A percentile compares a stretch with the other conserved stretches of the same genome.
Evolutionary conservation across 139 green algal genomes (phyloP).

Genomic region (Pseudopediastrum boryanum): DNA sequence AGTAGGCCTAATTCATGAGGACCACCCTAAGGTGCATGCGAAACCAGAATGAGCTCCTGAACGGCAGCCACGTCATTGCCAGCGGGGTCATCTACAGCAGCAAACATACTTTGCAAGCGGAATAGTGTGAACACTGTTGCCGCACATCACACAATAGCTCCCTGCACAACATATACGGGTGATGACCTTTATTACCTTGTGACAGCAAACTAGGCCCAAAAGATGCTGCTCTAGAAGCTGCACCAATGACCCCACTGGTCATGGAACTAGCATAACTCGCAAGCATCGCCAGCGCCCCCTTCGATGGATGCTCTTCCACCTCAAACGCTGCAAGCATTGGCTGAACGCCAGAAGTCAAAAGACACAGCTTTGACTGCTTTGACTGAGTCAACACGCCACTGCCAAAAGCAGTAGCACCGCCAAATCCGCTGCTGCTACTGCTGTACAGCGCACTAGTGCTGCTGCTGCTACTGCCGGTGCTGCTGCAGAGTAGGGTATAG

Average conservation of each 20-base stretch:
- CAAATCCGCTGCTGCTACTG: neutral
- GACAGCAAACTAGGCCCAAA: constrained; percentile 18
- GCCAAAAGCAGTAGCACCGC: too few relatives aligned
- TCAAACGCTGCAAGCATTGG: constrained; percentile 32
- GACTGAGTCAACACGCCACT: neutral
- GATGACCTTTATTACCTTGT: constrained; percentile 2
- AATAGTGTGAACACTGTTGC: too few relatives aligned
- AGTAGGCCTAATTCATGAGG: too few relatives aligned
- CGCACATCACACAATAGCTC: too few relatives aligned
- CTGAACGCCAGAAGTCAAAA: neutral
- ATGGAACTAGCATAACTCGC: constrained; percentile 34
- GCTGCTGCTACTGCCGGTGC: neutral
- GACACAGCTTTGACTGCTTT: neutral
- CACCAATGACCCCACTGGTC: constrained; percentile 28
- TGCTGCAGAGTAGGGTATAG: constrained; percentile 45
- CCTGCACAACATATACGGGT: neutral
- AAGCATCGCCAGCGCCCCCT: constrained; percentile 45
- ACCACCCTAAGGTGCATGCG: too few relatives aligned
- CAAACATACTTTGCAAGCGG: too few relatives aligned
- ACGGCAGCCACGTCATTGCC: too few relatives aligned
- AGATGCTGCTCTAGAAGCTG: constrained; percentile 19
- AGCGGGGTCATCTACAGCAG: too few relatives aligned
- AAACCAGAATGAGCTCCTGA: too few relatives aligned
- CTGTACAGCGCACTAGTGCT: neutral
- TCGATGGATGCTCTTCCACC: constrained; percentile 42